Evolutionary conservation across 164 flowering plant species (phyloP).

Genomic region (Berberis vulgaris): DNA sequence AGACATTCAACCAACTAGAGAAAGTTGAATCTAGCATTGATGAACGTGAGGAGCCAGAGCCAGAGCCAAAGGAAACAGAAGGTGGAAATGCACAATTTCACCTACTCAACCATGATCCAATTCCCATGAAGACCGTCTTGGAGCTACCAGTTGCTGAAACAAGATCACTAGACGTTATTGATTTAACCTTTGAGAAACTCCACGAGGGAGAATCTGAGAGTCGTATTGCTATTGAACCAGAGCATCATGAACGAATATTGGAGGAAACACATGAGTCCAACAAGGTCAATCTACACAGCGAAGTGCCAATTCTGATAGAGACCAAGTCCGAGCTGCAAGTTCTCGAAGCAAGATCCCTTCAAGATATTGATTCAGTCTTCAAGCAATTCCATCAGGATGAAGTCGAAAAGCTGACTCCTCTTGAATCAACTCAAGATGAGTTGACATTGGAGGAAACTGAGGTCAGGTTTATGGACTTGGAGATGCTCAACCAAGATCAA

Average conservation of each 20-base stretch:
- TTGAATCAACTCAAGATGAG: not conserved
- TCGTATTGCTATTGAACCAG: constrained; percentile 1
- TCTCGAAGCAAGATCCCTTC: not conserved
- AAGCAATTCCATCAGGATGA: no score
- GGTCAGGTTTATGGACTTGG: no score
- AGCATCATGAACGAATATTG: not conserved
- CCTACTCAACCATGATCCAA: no score
- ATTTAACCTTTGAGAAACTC: constrained; percentile 9
- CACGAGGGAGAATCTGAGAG: not conserved
- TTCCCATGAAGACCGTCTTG: not conserved
- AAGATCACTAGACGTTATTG: constrained; percentile 14
- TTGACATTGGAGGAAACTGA: no score
- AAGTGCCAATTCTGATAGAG: not conserved
- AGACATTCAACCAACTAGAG: not conserved
- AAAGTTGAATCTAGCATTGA: no score
- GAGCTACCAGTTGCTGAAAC: constrained; percentile 7
- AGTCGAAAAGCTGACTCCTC: not conserved
- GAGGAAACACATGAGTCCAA: not conserved
- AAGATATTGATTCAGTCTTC: not conserved
- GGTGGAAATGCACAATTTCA: no score
- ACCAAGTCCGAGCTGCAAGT: not conserved
- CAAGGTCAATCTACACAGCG: not conserved
- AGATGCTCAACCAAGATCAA: no score
- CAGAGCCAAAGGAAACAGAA: no score
- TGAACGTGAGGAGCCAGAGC: constrained; percentile 1